phyloP scores from a whole-genome alignment of 2,329 filamentous ascomycete genomes.

The Claviceps monticola region DNA sequence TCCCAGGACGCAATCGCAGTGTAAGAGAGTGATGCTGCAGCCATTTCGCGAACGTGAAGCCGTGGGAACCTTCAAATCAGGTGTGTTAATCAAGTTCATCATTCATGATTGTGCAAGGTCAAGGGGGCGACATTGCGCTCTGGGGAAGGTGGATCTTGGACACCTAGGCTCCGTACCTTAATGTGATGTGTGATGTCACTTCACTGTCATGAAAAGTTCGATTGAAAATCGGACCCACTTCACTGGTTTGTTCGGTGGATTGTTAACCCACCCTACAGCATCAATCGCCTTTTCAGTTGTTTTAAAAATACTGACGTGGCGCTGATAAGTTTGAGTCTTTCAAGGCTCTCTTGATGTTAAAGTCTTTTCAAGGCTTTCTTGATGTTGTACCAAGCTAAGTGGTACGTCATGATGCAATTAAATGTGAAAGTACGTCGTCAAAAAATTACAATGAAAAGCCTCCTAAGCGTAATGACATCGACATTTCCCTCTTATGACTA shows the following conservation, averaged over 20 bases:
- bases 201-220: slow-evolving; percentile 3
- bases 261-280: neutral
- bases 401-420: too few species aligned
- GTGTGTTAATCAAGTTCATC: neutral
- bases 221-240: neutral
- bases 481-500: too few species aligned
- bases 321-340: too few species aligned
- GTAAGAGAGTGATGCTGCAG: neutral
- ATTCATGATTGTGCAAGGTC: neutral
- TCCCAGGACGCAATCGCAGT: neutral
- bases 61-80: neutral
- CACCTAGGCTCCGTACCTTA: neutral
- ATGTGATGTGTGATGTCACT: slow-evolving; percentile 6
- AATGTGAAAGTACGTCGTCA: too few species aligned
- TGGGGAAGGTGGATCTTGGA: slow-evolving; percentile 2
- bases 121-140: neutral
- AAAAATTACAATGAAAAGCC: too few species aligned
- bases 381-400: too few species aligned
- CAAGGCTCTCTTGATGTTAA: too few species aligned
- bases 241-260: neutral
- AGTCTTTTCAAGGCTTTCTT: too few species aligned
- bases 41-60: slow-evolving; percentile 1
- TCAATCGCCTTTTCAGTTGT: neutral
- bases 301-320: neutral
- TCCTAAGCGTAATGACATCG: too few species aligned